A percentile compares a stretch with the other conserved stretches of the same genome.
These are phyloP conservation scores for Eutrema salsugineum DNA, from an alignment of 441 rosid species.

Conservation along the genomic window DNA sequence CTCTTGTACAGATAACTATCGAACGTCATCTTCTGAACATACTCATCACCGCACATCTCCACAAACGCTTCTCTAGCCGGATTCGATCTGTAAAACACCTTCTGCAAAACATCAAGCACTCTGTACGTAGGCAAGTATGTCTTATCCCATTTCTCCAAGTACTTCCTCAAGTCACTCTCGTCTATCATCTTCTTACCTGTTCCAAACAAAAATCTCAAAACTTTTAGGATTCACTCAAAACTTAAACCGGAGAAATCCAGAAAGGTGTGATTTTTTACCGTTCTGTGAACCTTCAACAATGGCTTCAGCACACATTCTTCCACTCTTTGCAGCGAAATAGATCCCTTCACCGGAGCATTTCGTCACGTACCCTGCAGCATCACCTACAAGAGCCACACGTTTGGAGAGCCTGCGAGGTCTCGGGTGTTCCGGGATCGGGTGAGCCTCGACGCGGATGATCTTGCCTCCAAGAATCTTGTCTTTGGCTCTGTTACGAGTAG, in stretches of 20 bases:
- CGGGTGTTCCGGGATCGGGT: slow-evolving; percentile 88
- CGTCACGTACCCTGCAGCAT: slow-evolving; percentile 90
- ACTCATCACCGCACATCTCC: slow-evolving; percentile 88
- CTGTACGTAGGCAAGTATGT: slow-evolving; percentile 93
- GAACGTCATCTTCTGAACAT: slow-evolving; percentile 95
- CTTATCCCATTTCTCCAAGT: slow-evolving; percentile 96
- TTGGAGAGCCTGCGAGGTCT: slow-evolving; percentile 62
- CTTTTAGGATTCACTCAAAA: background rate
- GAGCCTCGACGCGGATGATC: slow-evolving; percentile 89
- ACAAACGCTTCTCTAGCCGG: slow-evolving; percentile 93
- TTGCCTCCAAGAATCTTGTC: slow-evolving; percentile 86
- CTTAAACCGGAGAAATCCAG: background rate
- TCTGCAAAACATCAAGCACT: slow-evolving; percentile 84
- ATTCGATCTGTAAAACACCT: slow-evolving; percentile 83
- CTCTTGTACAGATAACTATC: slow-evolving; percentile 88
- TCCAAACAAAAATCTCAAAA: background rate
- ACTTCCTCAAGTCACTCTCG: slow-evolving; percentile 86
- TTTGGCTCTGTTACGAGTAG: slow-evolving; percentile 83
- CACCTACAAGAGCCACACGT: slow-evolving; percentile 81
- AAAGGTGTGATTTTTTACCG: slow-evolving; percentile 27
- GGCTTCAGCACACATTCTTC: slow-evolving; percentile 94
- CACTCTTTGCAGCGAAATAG: slow-evolving; percentile 92
- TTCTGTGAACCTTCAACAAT: slow-evolving; percentile 75
- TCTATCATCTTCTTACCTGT: slow-evolving; percentile 72
- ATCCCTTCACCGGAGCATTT: slow-evolving; percentile 94